A percentile compares a stretch with the other conserved stretches of the same genome.
These are phyloP conservation scores for Nymphaea thermarum DNA, from an alignment of 164 flowering plant genomes.

Conservation along the genomic window DNA sequence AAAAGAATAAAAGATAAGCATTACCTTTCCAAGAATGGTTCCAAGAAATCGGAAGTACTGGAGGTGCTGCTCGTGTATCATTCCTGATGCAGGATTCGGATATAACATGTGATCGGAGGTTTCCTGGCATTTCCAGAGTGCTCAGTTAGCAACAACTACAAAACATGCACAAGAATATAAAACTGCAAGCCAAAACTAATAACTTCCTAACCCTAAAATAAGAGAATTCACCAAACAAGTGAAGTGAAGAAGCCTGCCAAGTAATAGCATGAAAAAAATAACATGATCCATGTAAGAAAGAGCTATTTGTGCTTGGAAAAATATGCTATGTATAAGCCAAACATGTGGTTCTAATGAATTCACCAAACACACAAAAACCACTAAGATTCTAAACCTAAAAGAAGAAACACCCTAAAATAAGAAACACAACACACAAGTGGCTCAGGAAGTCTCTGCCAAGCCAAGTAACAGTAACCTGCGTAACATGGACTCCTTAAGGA, in stretches of 20 bases:
- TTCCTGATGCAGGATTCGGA: constrained; percentile 96
- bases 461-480: too few species aligned
- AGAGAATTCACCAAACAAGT: background rate
- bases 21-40: constrained; percentile 84
- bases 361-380: too few species aligned
- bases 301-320: too few species aligned
- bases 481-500: too few species aligned
- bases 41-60: constrained; percentile 91
- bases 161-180: too few species aligned
- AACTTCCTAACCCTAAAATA: background rate
- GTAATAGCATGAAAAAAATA: background rate
- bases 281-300: too few species aligned
- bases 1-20: background rate
- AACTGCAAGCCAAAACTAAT: background rate
- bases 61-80: constrained; percentile 89
- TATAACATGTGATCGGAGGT: constrained; percentile 84
- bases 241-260: background rate
- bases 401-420: too few species aligned
- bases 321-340: too few species aligned
- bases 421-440: too few species aligned
- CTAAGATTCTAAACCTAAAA: too few species aligned
- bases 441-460: too few species aligned
- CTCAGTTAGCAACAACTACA: background rate
- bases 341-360: too few species aligned
- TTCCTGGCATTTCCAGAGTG: constrained; percentile 34